Percentiles rank a stretch among this genome's conserved stretches.
Evolutionary conservation across 78 protist genomes (phyloP).

Genomic region (Dictyostelium capitatum): DNA sequence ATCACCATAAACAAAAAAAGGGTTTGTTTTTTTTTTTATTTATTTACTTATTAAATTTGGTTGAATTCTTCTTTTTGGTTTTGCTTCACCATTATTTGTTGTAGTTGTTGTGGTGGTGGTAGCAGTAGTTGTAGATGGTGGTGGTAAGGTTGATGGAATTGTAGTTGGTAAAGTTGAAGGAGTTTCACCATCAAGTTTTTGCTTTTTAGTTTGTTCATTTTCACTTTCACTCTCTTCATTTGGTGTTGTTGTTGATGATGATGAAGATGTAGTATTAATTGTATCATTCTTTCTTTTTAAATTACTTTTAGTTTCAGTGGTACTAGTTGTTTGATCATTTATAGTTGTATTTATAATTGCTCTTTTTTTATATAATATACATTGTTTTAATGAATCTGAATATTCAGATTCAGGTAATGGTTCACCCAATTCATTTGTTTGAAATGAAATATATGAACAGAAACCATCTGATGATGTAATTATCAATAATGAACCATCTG

Average conservation of each 20-base stretch:
- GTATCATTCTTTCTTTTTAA: constrained; percentile 10
- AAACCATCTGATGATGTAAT: constrained; percentile 69
- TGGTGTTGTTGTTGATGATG: background rate
- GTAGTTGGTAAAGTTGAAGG: background rate
- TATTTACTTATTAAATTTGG: constrained; percentile 46
- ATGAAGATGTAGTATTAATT: background rate
- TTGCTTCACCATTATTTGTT: background rate
- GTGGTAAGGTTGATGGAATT: background rate
- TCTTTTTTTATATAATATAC: background rate
- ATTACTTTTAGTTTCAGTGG: background rate
- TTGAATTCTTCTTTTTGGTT: constrained; percentile 76
- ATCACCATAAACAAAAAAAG: too few species aligned
- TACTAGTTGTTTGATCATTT: constrained; percentile 2
- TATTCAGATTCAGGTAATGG: constrained; percentile 7
- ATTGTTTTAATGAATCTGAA: constrained; percentile 38
- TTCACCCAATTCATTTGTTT: constrained; percentile 32
- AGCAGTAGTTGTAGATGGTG: background rate
- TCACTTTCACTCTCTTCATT: background rate
- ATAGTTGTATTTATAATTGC: constrained; percentile 16
- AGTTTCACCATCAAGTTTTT: background rate
- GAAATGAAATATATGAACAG: constrained; percentile 59
- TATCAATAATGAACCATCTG: constrained; percentile 40
- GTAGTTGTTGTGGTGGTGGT: background rate
- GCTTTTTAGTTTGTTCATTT: constrained; percentile 27
- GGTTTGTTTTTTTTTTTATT: background rate